phyloP scores from a whole-genome alignment of 2,329 filamentous ascomycete species.

The Fusarium equiseti region DNA sequence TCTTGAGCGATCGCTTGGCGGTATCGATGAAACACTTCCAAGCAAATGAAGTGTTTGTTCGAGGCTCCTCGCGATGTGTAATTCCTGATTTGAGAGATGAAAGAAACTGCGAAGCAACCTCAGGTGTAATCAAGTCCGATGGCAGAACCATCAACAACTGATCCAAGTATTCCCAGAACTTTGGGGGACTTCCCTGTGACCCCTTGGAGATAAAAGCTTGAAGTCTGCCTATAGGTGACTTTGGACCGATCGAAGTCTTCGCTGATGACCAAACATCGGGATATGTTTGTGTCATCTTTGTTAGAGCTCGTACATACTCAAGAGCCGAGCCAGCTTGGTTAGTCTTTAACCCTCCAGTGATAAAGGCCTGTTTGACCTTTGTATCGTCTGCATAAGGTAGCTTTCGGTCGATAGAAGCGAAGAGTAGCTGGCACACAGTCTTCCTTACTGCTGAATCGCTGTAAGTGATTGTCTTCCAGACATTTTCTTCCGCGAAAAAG shows the following conservation, averaged over 20 bases:
- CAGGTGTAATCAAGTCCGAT: slow-evolving; percentile 54
- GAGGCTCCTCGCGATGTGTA: slow-evolving; percentile 78
- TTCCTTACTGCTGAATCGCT: slow-evolving; percentile 67
- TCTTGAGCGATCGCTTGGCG: slow-evolving; percentile 64
- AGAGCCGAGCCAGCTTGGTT: slow-evolving; percentile 80
- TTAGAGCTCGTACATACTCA: slow-evolving; percentile 76
- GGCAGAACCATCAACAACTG: slow-evolving; percentile 73
- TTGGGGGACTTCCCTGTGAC: slow-evolving; percentile 79
- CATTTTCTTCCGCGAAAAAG: slow-evolving; percentile 73
- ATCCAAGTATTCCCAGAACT: slow-evolving; percentile 79
- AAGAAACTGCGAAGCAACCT: slow-evolving; percentile 72
- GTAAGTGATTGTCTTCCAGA: slow-evolving; percentile 76
- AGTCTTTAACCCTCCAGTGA: slow-evolving; percentile 79
- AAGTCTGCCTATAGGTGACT: slow-evolving; percentile 68
- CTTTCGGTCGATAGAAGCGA: slow-evolving; percentile 61
- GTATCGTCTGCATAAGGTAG: slow-evolving; percentile 63
- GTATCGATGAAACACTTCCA: slow-evolving; percentile 82
- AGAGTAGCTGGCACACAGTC: slow-evolving; percentile 64
- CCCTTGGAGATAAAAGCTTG: slow-evolving; percentile 83
- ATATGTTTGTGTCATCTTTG: slow-evolving; percentile 71
- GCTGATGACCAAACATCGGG: slow-evolving; percentile 80
- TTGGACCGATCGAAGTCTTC: slow-evolving; percentile 58
- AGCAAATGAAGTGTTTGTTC: slow-evolving; percentile 73
- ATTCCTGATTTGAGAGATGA: slow-evolving; percentile 78
- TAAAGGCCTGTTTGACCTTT: slow-evolving; percentile 68